A percentile compares a stretch with the other conserved stretches of the same genome.
These are phyloP conservation scores for Coniella lustricola DNA, from an alignment of 2,329 filamentous ascomycete genomes.

Conservation along the genomic window DNA sequence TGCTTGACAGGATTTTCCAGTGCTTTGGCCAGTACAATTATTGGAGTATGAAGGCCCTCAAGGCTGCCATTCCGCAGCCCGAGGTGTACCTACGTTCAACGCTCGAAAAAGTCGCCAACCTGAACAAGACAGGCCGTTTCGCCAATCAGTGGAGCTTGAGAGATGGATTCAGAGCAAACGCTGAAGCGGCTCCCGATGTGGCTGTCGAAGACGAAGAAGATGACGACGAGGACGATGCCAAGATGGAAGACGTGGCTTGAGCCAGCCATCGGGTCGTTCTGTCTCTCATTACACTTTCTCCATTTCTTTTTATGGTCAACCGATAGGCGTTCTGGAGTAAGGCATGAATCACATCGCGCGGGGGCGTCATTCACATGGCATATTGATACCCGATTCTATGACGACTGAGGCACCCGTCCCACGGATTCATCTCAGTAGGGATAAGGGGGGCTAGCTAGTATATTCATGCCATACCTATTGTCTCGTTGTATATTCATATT, in stretches of 20 bases:
- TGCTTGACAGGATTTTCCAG: slow-evolving; percentile 76
- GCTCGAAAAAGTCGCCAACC: slow-evolving; percentile 71
- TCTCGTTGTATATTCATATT: neutral
- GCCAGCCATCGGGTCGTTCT: neutral
- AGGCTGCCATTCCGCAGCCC: slow-evolving; percentile 71
- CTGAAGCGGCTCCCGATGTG: slow-evolving; percentile 34
- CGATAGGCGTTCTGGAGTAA: neutral
- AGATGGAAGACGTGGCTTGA: slow-evolving; percentile 68
- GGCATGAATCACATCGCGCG: neutral
- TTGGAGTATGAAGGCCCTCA: slow-evolving; percentile 88
- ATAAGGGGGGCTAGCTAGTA: neutral
- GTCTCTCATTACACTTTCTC: neutral
- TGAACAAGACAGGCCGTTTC: slow-evolving; percentile 78
- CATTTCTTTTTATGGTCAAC: neutral
- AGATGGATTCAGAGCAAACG: slow-evolving; percentile 44
- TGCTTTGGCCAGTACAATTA: slow-evolving; percentile 83
- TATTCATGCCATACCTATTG: neutral
- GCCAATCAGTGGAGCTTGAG: slow-evolving; percentile 81
- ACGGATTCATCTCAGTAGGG: neutral
- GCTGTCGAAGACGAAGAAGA: slow-evolving; percentile 50
- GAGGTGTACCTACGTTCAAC: slow-evolving; percentile 88
- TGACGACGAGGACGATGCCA: slow-evolving; percentile 57
- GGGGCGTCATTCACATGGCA: neutral
- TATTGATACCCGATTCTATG: slow-evolving; percentile 5
- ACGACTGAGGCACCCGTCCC: neutral